phyloP scores from a whole-genome alignment of 176 grass and related monocot genomes.

The Ensete glaucum region DNA sequence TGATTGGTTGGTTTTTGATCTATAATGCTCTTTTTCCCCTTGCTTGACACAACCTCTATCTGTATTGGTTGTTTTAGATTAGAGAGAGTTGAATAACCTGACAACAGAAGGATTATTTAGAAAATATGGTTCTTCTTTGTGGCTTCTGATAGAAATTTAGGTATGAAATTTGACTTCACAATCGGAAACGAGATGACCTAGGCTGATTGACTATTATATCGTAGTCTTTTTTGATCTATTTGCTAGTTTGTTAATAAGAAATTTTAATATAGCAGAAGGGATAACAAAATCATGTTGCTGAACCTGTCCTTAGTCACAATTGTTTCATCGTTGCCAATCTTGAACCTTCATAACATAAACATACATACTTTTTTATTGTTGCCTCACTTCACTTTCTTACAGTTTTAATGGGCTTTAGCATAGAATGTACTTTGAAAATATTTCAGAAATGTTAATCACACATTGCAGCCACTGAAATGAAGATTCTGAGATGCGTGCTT shows the following conservation, averaged over 20 bases:
- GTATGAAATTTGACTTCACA: not conserved
- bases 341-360: not conserved
- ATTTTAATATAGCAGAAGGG: not conserved
- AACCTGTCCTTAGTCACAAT: not conserved
- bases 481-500: no score
- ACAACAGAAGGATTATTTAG: not conserved
- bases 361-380: not conserved
- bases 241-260: not conserved
- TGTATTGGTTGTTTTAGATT: no score
- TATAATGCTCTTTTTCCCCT: not conserved
- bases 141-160: not conserved
- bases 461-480: no score
- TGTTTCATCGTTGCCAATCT: not conserved
- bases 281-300: not conserved
- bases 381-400: no score
- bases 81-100: not conserved
- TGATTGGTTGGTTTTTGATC: constrained; percentile 66
- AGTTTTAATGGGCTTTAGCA: no score
- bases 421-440: no score
- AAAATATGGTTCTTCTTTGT: not conserved
- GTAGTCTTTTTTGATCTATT: not conserved
- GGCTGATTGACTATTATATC: not conserved
- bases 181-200: not conserved
- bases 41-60: no score
- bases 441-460: no score